Evolutionary conservation across 768 basidiomycete species (phyloP).

Genomic region (Tephrocybe sp.): DNA sequence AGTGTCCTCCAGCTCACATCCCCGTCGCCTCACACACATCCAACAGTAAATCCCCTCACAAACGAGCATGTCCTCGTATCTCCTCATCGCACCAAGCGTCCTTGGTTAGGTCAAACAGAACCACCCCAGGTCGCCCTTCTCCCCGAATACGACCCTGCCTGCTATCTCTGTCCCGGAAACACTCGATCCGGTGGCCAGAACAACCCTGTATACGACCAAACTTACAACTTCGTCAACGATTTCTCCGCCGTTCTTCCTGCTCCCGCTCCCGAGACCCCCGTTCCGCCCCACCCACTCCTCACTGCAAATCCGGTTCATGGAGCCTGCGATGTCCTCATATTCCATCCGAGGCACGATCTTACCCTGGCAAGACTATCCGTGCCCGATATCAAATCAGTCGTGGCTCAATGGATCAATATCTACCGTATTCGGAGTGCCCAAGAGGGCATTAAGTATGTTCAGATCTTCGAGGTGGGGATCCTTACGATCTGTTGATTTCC

Average conservation of each 20-base stretch:
- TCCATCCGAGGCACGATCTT: conserved; percentile 83
- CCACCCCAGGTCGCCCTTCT: conserved; percentile 49
- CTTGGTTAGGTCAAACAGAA: conserved; percentile 89
- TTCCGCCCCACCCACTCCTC: conserved; percentile 57
- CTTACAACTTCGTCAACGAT: conserved; percentile 77
- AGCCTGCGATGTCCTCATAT: conserved; percentile 84
- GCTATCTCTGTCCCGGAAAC: conserved; percentile 90
- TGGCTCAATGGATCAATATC: conserved; percentile 71
- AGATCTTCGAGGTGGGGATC: conserved; percentile 81
- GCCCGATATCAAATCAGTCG: conserved; percentile 58
- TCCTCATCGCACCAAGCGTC: conserved; percentile 86
- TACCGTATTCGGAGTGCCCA: conserved; percentile 58
- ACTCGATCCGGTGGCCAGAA: conserved; percentile 62
- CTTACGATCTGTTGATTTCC: background rate
- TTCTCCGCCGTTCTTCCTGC: conserved; percentile 75
- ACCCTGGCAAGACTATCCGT: conserved; percentile 67
- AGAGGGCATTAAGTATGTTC: conserved; percentile 75
- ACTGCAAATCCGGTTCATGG: conserved; percentile 69
- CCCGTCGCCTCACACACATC: no score
- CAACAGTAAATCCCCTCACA: conserved; percentile 75
- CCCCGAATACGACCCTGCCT: conserved; percentile 65
- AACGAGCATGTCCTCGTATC: conserved; percentile 79
- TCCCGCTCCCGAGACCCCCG: conserved; percentile 53
- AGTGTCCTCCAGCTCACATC: conserved; percentile 19
- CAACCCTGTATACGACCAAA: conserved; percentile 68